phyloP scores from a whole-genome alignment of 371 early-diverging fungal species.

The Mortierella sp. region DNA sequence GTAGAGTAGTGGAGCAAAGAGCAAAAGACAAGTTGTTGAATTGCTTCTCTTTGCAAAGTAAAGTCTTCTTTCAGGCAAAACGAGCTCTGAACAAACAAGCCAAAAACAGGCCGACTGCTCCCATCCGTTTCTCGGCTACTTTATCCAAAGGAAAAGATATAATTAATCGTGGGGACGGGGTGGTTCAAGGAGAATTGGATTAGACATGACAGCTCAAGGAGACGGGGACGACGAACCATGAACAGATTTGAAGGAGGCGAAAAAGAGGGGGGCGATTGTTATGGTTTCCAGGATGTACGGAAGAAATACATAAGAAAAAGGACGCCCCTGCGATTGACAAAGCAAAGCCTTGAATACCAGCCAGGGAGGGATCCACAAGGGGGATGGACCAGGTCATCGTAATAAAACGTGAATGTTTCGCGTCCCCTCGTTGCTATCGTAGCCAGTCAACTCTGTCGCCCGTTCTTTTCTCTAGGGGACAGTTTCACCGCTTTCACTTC shows the following conservation, averaged over 20 bases:
- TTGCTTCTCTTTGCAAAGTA: not conserved
- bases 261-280: not conserved
- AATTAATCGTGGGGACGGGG: not conserved
- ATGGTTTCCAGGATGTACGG: slow-evolving; percentile 5
- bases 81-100: not conserved
- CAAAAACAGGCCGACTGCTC: not conserved
- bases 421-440: too few relatives aligned
- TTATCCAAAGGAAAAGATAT: not conserved
- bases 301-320: not conserved
- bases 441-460: not conserved
- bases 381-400: too few relatives aligned
- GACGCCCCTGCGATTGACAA: not conserved
- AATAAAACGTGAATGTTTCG: too few relatives aligned
- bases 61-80: not conserved
- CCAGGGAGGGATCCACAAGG: not conserved
- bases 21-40: not conserved
- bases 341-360: not conserved
- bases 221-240: not conserved
- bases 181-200: slow-evolving; percentile 3
- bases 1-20: not conserved
- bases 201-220: too few relatives aligned
- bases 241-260: not conserved
- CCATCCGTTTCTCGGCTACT: not conserved
- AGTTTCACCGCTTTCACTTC: too few relatives aligned
- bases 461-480: not conserved